Percentiles rank a stretch among this genome's conserved stretches.
Conservation (phyloP, 345 rosid species). For the Tarenaya hassleriana region DNA sequence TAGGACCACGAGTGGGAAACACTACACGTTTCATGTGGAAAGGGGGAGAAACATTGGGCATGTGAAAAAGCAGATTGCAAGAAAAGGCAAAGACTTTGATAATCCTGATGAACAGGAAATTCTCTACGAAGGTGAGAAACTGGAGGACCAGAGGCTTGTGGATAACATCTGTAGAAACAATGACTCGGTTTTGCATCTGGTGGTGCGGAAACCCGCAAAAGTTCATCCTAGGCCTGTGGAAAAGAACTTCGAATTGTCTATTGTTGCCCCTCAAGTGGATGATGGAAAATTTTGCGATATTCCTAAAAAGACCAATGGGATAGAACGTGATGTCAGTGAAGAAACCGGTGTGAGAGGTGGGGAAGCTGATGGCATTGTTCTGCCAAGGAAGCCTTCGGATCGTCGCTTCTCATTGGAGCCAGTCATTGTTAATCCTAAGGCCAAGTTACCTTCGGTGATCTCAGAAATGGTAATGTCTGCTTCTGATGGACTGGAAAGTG, state of each 20-base stretch:
- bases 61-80: constrained; percentile 55
- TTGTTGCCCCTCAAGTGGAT: constrained; percentile 38
- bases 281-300: constrained; percentile 22
- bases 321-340: constrained; percentile 16
- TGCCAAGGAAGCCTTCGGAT: constrained; percentile 24
- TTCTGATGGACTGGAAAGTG: constrained; percentile 48
- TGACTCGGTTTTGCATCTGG: constrained; percentile 55
- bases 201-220: constrained; percentile 55
- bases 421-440: constrained; percentile 31
- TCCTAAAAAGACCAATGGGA: constrained; percentile 21
- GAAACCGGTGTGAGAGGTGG: background rate
- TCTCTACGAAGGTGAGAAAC: constrained; percentile 53
- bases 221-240: constrained; percentile 53
- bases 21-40: constrained; percentile 47
- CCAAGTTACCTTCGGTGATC: constrained; percentile 36
- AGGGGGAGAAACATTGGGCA: constrained; percentile 63
- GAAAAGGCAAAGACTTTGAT: constrained; percentile 39
- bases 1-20: constrained; percentile 48
- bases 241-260: constrained; percentile 56
- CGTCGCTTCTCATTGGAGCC: constrained; percentile 47
- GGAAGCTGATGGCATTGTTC: constrained; percentile 3
- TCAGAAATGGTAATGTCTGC: constrained; percentile 48
- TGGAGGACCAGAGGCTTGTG: constrained; percentile 63
- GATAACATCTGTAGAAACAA: constrained; percentile 42
- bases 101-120: constrained; percentile 56